Conservation (phyloP, 148 eudicot species). For the Rhododendron simsii region DNA sequence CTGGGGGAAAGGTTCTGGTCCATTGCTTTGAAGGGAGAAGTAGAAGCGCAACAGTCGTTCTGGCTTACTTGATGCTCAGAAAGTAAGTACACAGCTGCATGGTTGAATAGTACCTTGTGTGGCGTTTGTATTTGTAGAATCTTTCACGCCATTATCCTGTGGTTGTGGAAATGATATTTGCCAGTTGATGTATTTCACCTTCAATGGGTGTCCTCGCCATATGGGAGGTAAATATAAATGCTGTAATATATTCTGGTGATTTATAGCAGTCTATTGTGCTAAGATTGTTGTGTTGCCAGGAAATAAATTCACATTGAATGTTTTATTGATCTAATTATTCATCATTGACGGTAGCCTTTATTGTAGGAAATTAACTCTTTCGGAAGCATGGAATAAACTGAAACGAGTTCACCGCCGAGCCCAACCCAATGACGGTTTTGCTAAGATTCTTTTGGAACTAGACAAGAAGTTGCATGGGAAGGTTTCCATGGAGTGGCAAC, state of each 20-base stretch:
- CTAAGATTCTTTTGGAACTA: conserved; percentile 66
- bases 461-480: conserved; percentile 73
- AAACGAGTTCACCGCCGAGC: conserved; percentile 87
- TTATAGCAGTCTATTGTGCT: not conserved
- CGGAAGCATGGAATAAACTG: conserved; percentile 82
- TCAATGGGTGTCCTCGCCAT: not conserved
- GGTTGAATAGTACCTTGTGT: not conserved
- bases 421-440: conserved; percentile 98
- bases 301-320: not conserved
- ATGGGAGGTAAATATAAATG: not conserved
- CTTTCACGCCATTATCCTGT: not conserved
- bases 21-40: conserved; percentile 99
- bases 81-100: conserved; percentile 56
- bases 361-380: conserved; percentile 68
- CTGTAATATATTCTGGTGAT: not conserved
- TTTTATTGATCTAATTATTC: not conserved
- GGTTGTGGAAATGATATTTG: not conserved
- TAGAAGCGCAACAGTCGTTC: conserved; percentile 86
- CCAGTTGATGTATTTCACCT: not conserved
- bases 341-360: not conserved
- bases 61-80: conserved; percentile 82
- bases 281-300: not conserved
- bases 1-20: conserved; percentile 86
- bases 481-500: conserved; percentile 99
- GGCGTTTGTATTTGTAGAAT: not conserved